These are phyloP conservation scores for Aspergillus coremiiformis DNA, from an alignment of 495 filamentous ascomycete species.

Conservation along the genomic window DNA sequence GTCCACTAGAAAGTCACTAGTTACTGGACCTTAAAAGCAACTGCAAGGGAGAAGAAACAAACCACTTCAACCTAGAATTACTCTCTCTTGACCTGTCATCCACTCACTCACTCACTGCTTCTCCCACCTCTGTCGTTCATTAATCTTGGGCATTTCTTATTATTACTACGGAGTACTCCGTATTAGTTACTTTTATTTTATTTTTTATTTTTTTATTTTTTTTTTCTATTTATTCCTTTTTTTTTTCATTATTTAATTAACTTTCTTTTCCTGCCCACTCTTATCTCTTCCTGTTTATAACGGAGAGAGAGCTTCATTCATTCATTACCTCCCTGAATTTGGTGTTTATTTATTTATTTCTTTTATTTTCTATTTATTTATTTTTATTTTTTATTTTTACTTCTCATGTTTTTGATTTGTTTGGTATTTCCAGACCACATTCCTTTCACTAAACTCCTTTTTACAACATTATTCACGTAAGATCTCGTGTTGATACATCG, in stretches of 20 bases:
- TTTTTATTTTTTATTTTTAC: too few relatives aligned
- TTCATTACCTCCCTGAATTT: slow-evolving; percentile 23
- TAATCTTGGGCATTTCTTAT: too few relatives aligned
- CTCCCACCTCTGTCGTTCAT: too few relatives aligned
- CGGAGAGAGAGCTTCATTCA: slow-evolving; percentile 13
- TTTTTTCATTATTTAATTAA: neutral
- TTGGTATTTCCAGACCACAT: slow-evolving; percentile 22
- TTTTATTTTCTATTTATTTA: too few relatives aligned
- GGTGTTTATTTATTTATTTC: too few relatives aligned
- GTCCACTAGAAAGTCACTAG: too few relatives aligned
- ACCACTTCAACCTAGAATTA: slow-evolving; percentile 16
- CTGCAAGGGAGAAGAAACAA: neutral
- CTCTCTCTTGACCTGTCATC: slow-evolving; percentile 24
- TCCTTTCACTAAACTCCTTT: slow-evolving; percentile 29
- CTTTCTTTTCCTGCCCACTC: slow-evolving; percentile 1
- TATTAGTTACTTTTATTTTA: too few relatives aligned
- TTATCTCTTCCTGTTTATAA: neutral
- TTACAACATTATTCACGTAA: slow-evolving; percentile 11
- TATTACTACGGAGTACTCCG: too few relatives aligned
- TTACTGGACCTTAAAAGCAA: neutral
- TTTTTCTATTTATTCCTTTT: slow-evolving; percentile 27
- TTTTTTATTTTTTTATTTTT: too few relatives aligned
- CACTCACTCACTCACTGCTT: slow-evolving; percentile 35
- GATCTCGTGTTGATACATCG: slow-evolving; percentile 23
- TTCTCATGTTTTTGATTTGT: slow-evolving; percentile 7